Evolutionary conservation across 345 rosid genomes (phyloP).

Genomic region (Eucalyptus grandis): DNA sequence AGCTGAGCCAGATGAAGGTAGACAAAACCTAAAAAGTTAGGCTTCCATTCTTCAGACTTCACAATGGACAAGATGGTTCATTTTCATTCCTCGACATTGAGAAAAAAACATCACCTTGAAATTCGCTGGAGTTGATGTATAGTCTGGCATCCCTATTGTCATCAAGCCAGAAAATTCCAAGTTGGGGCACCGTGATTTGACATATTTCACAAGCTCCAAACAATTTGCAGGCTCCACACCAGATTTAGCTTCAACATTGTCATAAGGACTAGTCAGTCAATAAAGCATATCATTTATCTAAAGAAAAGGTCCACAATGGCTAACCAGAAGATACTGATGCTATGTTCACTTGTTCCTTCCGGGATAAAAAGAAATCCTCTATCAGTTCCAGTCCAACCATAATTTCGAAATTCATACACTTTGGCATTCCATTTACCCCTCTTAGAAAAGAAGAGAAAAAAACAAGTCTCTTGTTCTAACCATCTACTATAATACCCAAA

Average conservation of each 20-base stretch:
- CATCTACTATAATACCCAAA: not conserved
- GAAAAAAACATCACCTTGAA: slow-evolving; percentile 40
- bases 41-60: not conserved
- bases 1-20: not conserved
- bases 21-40: not conserved
- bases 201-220: slow-evolving; percentile 57
- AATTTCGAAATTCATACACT: not conserved
- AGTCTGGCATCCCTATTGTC: slow-evolving; percentile 94
- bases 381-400: not conserved
- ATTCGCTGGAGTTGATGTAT: slow-evolving; percentile 81
- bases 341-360: not conserved
- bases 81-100: not conserved
- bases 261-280: not conserved
- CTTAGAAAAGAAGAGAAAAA: not conserved
- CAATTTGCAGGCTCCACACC: slow-evolving; percentile 74
- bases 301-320: not conserved
- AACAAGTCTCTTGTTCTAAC: not conserved
- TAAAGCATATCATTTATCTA: not conserved
- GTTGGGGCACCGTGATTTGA: slow-evolving; percentile 57
- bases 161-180: slow-evolving; percentile 73
- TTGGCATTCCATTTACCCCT: not conserved
- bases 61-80: not conserved
- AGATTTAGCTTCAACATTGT: slow-evolving; percentile 60
- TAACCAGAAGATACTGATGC: not conserved
- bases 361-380: not conserved